Evolutionary conservation across 345 rosid genomes (phyloP).

Genomic region (Clarkia xantiana): DNA sequence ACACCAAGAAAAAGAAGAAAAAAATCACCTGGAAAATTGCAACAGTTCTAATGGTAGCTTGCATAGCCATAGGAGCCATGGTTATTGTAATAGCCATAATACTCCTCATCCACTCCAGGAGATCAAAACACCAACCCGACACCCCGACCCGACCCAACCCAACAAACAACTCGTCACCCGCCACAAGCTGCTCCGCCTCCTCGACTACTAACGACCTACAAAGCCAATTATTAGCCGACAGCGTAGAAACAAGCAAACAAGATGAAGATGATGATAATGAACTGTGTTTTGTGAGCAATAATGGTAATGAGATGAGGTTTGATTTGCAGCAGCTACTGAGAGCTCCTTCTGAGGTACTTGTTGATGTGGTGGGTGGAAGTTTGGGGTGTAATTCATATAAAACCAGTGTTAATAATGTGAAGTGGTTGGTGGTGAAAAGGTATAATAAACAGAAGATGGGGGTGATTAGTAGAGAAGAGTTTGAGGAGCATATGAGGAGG

Average conservation of each 20-base stretch:
- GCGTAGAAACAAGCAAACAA: conserved; percentile 5
- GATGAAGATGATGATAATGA: conserved; percentile 21
- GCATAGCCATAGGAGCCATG: neutral
- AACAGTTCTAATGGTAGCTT: neutral
- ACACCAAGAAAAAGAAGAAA: neutral
- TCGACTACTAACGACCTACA: conserved; percentile 18
- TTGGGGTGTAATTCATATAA: conserved; percentile 64
- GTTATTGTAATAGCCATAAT: neutral
- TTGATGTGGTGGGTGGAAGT: conserved; percentile 78
- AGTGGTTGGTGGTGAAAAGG: conserved; percentile 71
- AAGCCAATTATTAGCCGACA: conserved; percentile 14
- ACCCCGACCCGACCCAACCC: neutral
- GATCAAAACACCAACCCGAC: neutral
- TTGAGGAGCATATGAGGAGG: conserved; percentile 71
- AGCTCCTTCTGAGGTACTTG: conserved; percentile 79
- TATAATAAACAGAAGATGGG: conserved; percentile 64
- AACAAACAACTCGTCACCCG: neutral
- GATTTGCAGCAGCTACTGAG: conserved; percentile 62
- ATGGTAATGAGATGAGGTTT: conserved; percentile 32
- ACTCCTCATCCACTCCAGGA: no score
- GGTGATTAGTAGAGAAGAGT: conserved; percentile 44
- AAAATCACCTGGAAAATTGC: neutral
- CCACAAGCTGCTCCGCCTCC: neutral
- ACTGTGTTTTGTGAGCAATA: conserved; percentile 51
- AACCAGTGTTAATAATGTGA: conserved; percentile 30